phyloP scores from a whole-genome alignment of 2,329 filamentous ascomycete genomes.

The Ceratocystis variospora region DNA sequence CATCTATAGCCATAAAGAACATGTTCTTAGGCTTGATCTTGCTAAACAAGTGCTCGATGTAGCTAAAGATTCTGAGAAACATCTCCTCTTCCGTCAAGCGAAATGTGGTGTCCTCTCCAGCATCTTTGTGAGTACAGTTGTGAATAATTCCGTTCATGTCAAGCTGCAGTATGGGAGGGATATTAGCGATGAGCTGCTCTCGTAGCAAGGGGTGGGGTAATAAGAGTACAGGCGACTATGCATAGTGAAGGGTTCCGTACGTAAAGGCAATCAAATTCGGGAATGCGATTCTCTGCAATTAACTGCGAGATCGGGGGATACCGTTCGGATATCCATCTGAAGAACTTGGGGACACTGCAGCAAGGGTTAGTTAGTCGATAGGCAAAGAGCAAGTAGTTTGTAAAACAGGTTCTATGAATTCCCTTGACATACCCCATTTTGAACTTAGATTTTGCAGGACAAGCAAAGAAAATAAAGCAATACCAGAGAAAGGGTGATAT shows the following conservation, averaged over 20 bases:
- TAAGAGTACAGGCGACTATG: conserved; percentile 13
- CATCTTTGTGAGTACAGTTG: conserved; percentile 97
- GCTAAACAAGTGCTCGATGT: conserved; percentile 95
- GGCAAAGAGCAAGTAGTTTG: not conserved
- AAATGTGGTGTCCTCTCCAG: conserved; percentile 70
- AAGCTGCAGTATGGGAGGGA: conserved; percentile 36
- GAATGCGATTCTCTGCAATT: conserved; percentile 96
- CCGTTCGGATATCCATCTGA: conserved; percentile 97
- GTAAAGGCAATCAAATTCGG: conserved; percentile 96
- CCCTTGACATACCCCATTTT: conserved; percentile 4
- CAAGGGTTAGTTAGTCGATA: not conserved
- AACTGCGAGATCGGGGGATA: conserved; percentile 97
- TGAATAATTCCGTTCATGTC: conserved; percentile 99
- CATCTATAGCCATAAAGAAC: conserved; percentile 99
- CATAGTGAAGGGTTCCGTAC: conserved; percentile 31
- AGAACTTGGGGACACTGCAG: conserved; percentile 67
- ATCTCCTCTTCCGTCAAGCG: conserved; percentile 95
- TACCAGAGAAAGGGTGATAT: not conserved
- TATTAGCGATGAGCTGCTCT: not conserved
- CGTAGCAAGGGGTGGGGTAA: not conserved
- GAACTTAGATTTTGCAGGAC: not conserved
- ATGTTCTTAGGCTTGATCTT: conserved; percentile 98
- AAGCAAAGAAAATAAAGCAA: conserved; percentile 10
- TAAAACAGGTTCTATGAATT: not conserved
- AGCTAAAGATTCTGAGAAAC: conserved; percentile 99